These are phyloP conservation scores for Megacollybia platyphylla DNA, from an alignment of 1,284 basidiomycete species.

Conservation along the genomic window DNA sequence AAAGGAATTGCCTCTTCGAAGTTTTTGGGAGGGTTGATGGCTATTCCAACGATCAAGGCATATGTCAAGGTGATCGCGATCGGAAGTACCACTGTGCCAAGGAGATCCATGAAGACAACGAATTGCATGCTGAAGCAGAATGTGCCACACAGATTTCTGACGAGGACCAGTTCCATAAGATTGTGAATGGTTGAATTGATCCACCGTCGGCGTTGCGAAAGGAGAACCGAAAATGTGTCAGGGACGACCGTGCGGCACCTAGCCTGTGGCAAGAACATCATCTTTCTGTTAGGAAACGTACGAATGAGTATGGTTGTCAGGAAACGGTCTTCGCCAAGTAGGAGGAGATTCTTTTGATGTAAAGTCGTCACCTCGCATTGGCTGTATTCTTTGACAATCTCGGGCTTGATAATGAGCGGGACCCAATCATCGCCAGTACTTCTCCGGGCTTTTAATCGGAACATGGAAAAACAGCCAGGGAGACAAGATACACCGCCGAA, in stretches of 20 bases:
- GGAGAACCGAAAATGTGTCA: conserved; percentile 85
- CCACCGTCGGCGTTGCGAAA: conserved; percentile 97
- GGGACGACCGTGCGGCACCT: conserved; percentile 93
- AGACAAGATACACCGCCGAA: conserved; percentile 99
- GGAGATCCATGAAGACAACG: conserved; percentile 95
- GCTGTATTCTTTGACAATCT: conserved; percentile 96
- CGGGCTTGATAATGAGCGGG: conserved; percentile 92
- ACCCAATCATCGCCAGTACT: conserved; percentile 90
- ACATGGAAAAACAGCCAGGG: conserved; percentile 99
- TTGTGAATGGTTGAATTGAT: conserved; percentile 99
- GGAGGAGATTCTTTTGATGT: conserved; percentile 95
- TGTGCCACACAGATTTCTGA: conserved; percentile 91
- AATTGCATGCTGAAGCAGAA: conserved; percentile 98
- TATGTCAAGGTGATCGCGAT: conserved; percentile 92
- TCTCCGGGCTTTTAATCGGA: conserved; percentile 91
- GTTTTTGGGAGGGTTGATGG: conserved; percentile 67
- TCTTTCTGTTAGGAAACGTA: conserved; percentile 96
- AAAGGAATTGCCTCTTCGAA: conserved; percentile 95
- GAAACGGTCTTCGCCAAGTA: conserved; percentile 98
- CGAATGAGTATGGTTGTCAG: conserved; percentile 89
- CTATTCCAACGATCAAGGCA: conserved; percentile 75
- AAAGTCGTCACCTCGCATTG: conserved; percentile 88
- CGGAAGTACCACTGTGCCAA: conserved; percentile 92
- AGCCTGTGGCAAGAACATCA: conserved; percentile 98
- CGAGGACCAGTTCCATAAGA: conserved; percentile 96